phyloP scores from a whole-genome alignment of 139 green algal species.

The Pycnococcus provasolii region DNA sequence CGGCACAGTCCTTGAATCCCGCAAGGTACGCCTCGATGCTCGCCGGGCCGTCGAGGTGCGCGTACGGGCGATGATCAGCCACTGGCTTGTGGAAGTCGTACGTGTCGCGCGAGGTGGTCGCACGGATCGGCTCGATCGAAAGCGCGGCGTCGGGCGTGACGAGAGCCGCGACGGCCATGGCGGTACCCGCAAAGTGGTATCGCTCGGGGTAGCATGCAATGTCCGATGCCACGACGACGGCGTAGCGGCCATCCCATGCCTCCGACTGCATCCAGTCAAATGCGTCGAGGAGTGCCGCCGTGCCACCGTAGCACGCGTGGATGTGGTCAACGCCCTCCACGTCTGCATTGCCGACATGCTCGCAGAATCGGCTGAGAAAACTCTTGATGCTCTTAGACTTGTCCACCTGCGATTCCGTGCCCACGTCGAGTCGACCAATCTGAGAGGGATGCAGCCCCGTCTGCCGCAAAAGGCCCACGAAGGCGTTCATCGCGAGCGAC shows the following conservation, averaged over 20 bases:
- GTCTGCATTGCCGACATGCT: conserved; percentile 44
- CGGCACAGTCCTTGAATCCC: too few species aligned
- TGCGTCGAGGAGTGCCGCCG: conserved; percentile 61
- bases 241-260: conserved; percentile 66
- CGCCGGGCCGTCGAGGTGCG: too few species aligned
- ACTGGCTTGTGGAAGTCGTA: too few species aligned
- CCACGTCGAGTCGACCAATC: conserved; percentile 58
- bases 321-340: conserved; percentile 66
- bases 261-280: conserved; percentile 56
- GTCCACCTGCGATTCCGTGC: conserved; percentile 61
- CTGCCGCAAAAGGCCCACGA: conserved; percentile 47
- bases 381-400: conserved; percentile 71
- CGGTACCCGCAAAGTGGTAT: too few species aligned
- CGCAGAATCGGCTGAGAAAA: conserved; percentile 57
- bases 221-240: conserved; percentile 67
- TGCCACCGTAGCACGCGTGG: conserved; percentile 78
- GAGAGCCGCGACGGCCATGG: too few species aligned
- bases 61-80: too few species aligned
- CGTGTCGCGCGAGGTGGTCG: too few species aligned
- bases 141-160: too few species aligned
- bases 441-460: conserved; percentile 30
- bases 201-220: conserved; percentile 27
- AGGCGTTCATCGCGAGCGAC: conserved; percentile 59
- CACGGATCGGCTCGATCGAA: too few species aligned
- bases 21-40: too few species aligned